phyloP scores from a whole-genome alignment of 306 rosid genomes.

The Trichosanthes cucumerina region DNA sequence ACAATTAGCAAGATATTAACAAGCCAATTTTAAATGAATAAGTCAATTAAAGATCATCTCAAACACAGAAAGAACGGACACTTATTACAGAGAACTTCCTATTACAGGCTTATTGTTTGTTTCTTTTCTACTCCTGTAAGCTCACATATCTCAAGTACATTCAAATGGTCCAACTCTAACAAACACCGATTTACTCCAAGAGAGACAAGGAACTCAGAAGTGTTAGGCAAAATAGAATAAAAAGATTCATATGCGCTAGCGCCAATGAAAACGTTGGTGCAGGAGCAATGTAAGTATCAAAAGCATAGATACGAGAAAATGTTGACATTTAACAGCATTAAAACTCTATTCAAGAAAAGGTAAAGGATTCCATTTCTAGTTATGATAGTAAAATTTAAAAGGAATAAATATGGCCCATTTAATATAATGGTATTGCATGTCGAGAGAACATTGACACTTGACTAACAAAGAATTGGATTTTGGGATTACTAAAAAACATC shows the following conservation, averaged over 20 bases:
- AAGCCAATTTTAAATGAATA: neutral
- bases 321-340: neutral
- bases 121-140: neutral
- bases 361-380: neutral
- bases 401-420: neutral
- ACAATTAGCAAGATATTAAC: slow-evolving; percentile 8
- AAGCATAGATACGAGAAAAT: neutral
- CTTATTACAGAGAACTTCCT: neutral
- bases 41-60: neutral
- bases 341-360: neutral
- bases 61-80: neutral
- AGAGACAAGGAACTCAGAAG: neutral
- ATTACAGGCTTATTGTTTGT: neutral
- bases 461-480: neutral
- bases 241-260: neutral
- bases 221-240: neutral
- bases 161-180: neutral
- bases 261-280: neutral
- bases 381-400: neutral
- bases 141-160: neutral
- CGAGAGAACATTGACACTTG: neutral
- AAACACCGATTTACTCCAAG: neutral
- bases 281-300: neutral
- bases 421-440: neutral
- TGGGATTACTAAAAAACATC: neutral